phyloP scores from a whole-genome alignment of 2,329 filamentous ascomycete species.

The Kalmusia sp. region DNA sequence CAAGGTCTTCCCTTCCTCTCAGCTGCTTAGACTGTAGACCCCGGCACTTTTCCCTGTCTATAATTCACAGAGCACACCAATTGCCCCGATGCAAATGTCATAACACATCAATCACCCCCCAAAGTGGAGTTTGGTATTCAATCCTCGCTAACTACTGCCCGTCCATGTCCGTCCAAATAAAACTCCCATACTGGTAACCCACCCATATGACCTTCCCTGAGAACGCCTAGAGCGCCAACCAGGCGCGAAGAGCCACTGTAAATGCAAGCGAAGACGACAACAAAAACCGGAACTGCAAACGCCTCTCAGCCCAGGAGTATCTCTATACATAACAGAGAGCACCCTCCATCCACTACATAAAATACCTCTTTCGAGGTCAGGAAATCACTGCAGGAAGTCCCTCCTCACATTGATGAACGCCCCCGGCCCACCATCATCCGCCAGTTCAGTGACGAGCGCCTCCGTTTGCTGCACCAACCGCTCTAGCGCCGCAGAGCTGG shows the following conservation, averaged over 20 bases:
- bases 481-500: constrained; percentile 84
- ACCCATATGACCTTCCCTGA: not conserved
- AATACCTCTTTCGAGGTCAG: too few species aligned
- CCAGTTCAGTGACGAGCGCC: constrained; percentile 82
- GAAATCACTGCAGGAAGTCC: constrained; percentile 41
- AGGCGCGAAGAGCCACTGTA: constrained; percentile 2
- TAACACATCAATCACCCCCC: too few species aligned
- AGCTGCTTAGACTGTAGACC: too few species aligned
- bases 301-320: not conserved
- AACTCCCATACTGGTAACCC: not conserved
- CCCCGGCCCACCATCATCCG: constrained; percentile 79
- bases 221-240: not conserved
- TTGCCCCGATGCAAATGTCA: too few species aligned
- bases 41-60: too few species aligned
- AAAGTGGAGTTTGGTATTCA: not conserved
- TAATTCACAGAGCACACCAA: too few species aligned
- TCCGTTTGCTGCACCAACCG: constrained; percentile 85
- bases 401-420: constrained; percentile 76
- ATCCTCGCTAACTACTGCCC: not conserved
- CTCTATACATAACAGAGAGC: too few species aligned
- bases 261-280: constrained; percentile 6
- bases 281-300: constrained; percentile 1
- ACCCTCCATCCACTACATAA: not conserved
- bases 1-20: too few species aligned
- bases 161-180: too few species aligned